Percentiles rank a stretch among this genome's conserved stretches.
phyloP scores from a whole-genome alignment of 1,139 yeast species.

The Kodamaea fungicola region DNA sequence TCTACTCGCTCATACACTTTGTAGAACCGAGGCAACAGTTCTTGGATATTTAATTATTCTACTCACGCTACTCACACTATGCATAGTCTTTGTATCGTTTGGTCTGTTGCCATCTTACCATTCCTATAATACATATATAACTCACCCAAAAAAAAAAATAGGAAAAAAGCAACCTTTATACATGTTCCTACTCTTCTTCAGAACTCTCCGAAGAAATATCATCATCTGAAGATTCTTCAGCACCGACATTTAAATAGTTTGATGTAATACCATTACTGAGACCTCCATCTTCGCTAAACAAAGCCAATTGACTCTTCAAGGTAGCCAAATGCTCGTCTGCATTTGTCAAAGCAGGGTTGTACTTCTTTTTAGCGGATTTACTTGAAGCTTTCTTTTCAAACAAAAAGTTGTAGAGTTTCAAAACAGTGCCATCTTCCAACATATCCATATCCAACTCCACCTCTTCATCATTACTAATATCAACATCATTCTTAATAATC shows the following conservation, averaged over 20 bases:
- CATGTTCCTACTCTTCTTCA: slow-evolving; percentile 51
- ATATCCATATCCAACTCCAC: slow-evolving; percentile 96
- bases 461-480: slow-evolving; percentile 72
- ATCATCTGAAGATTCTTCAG: slow-evolving; percentile 29
- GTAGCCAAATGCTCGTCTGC: slow-evolving; percentile 72
- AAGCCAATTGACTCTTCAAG: slow-evolving; percentile 76
- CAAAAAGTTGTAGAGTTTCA: slow-evolving; percentile 78
- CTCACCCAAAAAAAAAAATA: not conserved
- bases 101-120: not conserved
- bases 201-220: slow-evolving; percentile 54
- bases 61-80: too few relatives aligned
- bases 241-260: slow-evolving; percentile 26
- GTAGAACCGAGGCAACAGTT: too few relatives aligned
- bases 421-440: slow-evolving; percentile 78
- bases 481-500: slow-evolving; percentile 83
- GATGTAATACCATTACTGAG: slow-evolving; percentile 17
- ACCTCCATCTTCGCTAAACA: slow-evolving; percentile 55
- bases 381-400: slow-evolving; percentile 53
- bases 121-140: not conserved
- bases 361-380: slow-evolving; percentile 43
- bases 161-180: not conserved
- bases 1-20: too few relatives aligned
- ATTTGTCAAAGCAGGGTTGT: slow-evolving; percentile 57
- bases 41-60: too few relatives aligned
- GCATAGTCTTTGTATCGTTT: too few relatives aligned